Base-by-base conservation (phyloP, 2,329 filamentous ascomycete species). In the Chaetomium globosum region DNA sequence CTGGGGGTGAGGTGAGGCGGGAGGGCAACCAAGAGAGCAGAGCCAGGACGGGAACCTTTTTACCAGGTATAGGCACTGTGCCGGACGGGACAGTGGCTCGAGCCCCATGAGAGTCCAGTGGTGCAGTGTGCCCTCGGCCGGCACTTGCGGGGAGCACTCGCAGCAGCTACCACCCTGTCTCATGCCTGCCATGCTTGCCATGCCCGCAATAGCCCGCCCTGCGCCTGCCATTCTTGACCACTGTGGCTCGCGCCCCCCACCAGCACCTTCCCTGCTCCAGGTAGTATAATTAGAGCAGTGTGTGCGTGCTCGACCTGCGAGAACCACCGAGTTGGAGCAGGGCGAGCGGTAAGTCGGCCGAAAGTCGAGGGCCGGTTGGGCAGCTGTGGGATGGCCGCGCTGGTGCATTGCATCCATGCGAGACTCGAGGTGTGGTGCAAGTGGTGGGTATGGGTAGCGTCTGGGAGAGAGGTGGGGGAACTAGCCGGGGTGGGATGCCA, bases 291-390 rank as follows among this genome's bases (percentile, higher is more conserved):
- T 71, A 73, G 73, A 73, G 73, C 68, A 71, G 64, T 67, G 53
- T 65, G 59, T 64, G 61, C 56, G 67, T 69, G 66, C 64, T 63
- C 31, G 57, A 39, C 54, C 26, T 23, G 51, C 33, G 49, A 67
- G 61, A 67, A 64, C 46, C 63, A 64, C 65, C 63, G 62, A 63
- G 33, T n/a, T 46, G 51, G 55, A 23, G 65, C 62, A 61, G 60
- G 30, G 58, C 61, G 61, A 71, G 73, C 73, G 71, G 72, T 68
- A 74, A 71, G 69, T 52, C 64, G 68, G 68, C 68, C 65, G 67
- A 70, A 70, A 66, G 64, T 69, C 72, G 72, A 71, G 54, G 70
- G 70, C 71, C 75, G 73, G 74, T 75, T 75, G 74, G 73, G 71
- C 68, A 70, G 68, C 60, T 30, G 65, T 36, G 67, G 65, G 67